Evolutionary conservation across 768 basidiomycete genomes (phyloP).

Genomic region (Calvatia gigantea): DNA sequence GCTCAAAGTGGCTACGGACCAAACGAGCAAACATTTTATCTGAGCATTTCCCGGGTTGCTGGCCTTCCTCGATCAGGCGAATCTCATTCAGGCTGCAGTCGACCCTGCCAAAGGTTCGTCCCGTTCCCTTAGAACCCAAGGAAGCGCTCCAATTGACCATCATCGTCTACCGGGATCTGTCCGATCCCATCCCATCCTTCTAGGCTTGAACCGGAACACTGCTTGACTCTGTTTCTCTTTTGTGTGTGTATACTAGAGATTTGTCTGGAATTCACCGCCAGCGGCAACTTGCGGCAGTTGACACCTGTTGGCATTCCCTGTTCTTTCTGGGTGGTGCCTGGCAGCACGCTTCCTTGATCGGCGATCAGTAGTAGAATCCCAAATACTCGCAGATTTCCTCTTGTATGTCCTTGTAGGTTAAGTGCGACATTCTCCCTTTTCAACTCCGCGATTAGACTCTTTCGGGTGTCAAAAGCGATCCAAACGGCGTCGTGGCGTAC

Average conservation of each 20-base stretch:
- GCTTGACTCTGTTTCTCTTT: not conserved
- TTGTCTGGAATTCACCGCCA: constrained; percentile 14
- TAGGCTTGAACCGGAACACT: constrained; percentile 10
- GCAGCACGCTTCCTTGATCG: constrained; percentile 50
- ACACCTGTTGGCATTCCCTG: constrained; percentile 26
- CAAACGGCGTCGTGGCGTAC: constrained; percentile 36
- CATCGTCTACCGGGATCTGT: not conserved
- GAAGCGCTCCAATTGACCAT: constrained; percentile 7
- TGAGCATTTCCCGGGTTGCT: constrained; percentile 45
- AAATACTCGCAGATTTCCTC: constrained; percentile 29
- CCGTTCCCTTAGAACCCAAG: constrained; percentile 16
- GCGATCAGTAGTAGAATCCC: constrained; percentile 47
- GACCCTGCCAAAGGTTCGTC: constrained; percentile 31
- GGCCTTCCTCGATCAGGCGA: constrained; percentile 46
- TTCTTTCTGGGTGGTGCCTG: constrained; percentile 28
- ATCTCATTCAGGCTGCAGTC: constrained; percentile 14
- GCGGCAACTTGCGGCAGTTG: constrained; percentile 36
- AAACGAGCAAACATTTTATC: constrained; percentile 24
- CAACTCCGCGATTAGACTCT: constrained; percentile 25
- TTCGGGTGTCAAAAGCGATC: constrained; percentile 11
- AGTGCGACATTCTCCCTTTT: constrained; percentile 14
- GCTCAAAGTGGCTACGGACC: constrained; percentile 10
- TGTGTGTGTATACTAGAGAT: constrained; percentile 10
- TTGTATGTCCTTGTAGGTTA: constrained; percentile 2
- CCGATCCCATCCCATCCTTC: constrained; percentile 11